phyloP scores from a whole-genome alignment of 2,329 filamentous ascomycete species.

The Alternaria consortialis region DNA sequence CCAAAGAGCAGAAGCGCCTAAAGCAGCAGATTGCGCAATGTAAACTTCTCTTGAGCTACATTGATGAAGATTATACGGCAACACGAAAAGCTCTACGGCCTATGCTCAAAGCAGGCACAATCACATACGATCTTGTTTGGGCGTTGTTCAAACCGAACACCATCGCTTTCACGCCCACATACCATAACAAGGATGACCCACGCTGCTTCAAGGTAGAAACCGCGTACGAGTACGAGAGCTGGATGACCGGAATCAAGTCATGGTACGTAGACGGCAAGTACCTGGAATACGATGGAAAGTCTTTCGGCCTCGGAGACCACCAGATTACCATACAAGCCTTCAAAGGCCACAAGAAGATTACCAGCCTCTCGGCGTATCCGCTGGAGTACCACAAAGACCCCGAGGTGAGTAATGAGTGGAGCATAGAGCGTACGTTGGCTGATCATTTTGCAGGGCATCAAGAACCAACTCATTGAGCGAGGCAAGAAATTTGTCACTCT shows the following conservation, averaged over 20 bases:
- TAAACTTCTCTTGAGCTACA: conserved; percentile 76
- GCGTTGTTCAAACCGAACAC: conserved; percentile 89
- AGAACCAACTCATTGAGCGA: conserved; percentile 74
- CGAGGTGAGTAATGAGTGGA: conserved; percentile 40
- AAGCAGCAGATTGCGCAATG: conserved; percentile 70
- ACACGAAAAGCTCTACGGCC: conserved; percentile 83
- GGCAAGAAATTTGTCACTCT: conserved; percentile 85
- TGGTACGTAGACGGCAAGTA: conserved; percentile 82
- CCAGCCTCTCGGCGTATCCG: conserved; percentile 78
- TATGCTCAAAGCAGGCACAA: conserved; percentile 80
- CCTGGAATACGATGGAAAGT: conserved; percentile 88
- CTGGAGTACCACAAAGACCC: conserved; percentile 81
- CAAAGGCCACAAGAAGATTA: conserved; percentile 83
- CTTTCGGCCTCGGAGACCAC: conserved; percentile 78
- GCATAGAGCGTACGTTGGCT: background rate
- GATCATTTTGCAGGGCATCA: conserved; percentile 58
- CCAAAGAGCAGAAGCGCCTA: conserved; percentile 68
- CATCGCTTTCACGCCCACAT: conserved; percentile 78
- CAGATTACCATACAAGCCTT: conserved; percentile 76
- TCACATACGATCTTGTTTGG: conserved; percentile 90
- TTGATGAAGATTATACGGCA: conserved; percentile 82
- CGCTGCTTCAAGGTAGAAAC: conserved; percentile 84
- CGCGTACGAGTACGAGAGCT: conserved; percentile 72
- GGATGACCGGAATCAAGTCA: conserved; percentile 73
- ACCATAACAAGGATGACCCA: conserved; percentile 78